A percentile compares a stretch with the other conserved stretches of the same genome.
Evolutionary conservation across 2,329 filamentous ascomycete species (phyloP).

Genomic region (Aspergillus chevalieri): DNA sequence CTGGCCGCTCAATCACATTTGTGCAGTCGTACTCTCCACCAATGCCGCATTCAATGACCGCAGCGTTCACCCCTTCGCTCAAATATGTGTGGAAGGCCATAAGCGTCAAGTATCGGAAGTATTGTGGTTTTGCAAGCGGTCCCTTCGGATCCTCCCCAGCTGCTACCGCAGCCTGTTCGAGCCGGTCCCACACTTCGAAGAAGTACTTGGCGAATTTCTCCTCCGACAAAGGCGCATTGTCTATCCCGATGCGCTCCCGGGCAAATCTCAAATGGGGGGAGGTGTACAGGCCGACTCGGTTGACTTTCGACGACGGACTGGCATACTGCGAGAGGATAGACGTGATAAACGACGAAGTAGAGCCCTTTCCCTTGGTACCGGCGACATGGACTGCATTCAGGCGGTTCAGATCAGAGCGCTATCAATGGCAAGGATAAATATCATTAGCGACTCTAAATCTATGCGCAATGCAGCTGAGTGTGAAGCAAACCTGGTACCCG

Average conservation of each 20-base stretch:
- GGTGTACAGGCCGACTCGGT: conserved; percentile 71
- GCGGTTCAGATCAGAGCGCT: conserved; percentile 57
- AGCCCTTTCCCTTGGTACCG: conserved; percentile 92
- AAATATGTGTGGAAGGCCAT: conserved; percentile 82
- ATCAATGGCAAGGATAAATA: neutral
- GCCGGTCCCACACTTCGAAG: conserved; percentile 73
- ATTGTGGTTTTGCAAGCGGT: conserved; percentile 68
- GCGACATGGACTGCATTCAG: conserved; percentile 73
- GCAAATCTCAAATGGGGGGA: conserved; percentile 80
- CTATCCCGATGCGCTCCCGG: conserved; percentile 76
- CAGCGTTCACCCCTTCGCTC: conserved; percentile 65
- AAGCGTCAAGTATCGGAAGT: conserved; percentile 86
- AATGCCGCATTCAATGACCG: conserved; percentile 87
- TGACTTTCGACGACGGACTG: conserved; percentile 27
- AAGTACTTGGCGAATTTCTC: conserved; percentile 69
- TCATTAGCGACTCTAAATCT: neutral
- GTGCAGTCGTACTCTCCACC: conserved; percentile 91
- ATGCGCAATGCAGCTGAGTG: neutral
- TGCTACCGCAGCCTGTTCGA: conserved; percentile 49
- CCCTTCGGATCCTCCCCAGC: conserved; percentile 48
- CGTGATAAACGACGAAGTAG: conserved; percentile 76
- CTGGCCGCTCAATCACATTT: conserved; percentile 69
- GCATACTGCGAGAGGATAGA: conserved; percentile 65
- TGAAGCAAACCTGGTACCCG: conserved; percentile 61
- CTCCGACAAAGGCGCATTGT: conserved; percentile 64